Conservation (phyloP, 2,329 filamentous ascomycete genomes). For the Teratosphaeria pseudoeucalypti region DNA sequence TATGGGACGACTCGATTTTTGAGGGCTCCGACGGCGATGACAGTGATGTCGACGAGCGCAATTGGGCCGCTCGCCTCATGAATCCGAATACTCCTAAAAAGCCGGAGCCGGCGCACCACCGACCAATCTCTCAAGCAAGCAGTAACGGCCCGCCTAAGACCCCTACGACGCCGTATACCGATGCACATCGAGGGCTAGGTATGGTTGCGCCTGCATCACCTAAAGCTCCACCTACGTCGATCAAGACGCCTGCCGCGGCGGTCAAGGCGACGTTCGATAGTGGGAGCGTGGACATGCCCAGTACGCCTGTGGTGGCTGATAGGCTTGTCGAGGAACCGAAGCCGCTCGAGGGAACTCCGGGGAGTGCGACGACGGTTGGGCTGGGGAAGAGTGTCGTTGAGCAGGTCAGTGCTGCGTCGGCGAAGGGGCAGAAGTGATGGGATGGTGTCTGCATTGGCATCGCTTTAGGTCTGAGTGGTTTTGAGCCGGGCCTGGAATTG, state of each 20-base stretch:
- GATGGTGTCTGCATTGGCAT: neutral
- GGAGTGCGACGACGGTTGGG: conserved; percentile 16
- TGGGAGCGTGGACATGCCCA: conserved; percentile 4
- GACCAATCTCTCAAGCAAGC: neutral
- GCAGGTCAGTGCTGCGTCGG: neutral
- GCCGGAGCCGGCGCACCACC: conserved; percentile 13
- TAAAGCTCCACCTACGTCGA: neutral
- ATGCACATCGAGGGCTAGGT: conserved; percentile 30
- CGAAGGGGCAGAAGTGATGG: neutral
- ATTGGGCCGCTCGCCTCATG: conserved; percentile 18
- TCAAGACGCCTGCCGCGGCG: conserved; percentile 2
- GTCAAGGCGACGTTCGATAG: neutral
- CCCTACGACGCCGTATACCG: conserved; percentile 11
- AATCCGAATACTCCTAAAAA: conserved; percentile 18
- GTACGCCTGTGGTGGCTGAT: conserved; percentile 11
- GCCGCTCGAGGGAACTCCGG: conserved; percentile 9
- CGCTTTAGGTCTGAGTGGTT: neutral
- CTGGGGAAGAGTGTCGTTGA: conserved; percentile 16
- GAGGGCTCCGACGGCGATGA: conserved; percentile 37
- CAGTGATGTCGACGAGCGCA: conserved; percentile 31
- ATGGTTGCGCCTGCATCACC: conserved; percentile 13
- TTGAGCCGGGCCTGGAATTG: neutral
- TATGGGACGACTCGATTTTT: conserved; percentile 41
- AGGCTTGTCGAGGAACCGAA: conserved; percentile 18
- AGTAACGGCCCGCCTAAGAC: neutral